A percentile compares a stretch with the other conserved stretches of the same genome.
Conservation (phyloP, 2,329 filamentous ascomycete species). For the Penicillium sp. region DNA sequence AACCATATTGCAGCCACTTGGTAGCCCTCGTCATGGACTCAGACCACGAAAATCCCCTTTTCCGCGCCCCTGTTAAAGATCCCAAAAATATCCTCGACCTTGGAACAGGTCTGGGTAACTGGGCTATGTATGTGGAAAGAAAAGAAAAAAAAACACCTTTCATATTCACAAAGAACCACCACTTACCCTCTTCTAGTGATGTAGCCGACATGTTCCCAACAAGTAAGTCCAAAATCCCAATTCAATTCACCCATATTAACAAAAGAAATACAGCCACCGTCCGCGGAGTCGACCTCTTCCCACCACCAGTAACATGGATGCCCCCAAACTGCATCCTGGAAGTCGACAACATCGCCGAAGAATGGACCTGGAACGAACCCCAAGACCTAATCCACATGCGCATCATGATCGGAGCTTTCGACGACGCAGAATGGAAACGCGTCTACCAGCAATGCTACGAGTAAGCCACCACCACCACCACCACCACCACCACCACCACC, state of each 20-base stretch:
- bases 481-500: no score
- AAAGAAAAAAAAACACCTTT: neutral
- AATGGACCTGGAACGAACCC: constrained; percentile 25
- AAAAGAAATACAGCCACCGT: constrained; percentile 12
- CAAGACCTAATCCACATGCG: constrained; percentile 31
- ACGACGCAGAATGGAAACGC: constrained; percentile 15
- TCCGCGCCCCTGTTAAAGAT: constrained; percentile 12
- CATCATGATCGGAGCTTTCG: constrained; percentile 19
- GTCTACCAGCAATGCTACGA: constrained; percentile 24
- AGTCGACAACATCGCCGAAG: constrained; percentile 26
- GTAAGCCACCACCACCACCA: constrained; percentile 9
- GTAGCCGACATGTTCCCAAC: constrained; percentile 24
- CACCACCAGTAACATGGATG: constrained; percentile 26
- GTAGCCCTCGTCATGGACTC: constrained; percentile 17
- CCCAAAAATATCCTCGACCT: constrained; percentile 10
- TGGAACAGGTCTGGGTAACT: constrained; percentile 7
- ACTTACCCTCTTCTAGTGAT: constrained; percentile 12
- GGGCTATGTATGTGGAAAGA: constrained; percentile 9
- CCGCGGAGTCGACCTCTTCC: constrained; percentile 28
- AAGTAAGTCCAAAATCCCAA: neutral
- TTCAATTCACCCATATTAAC: neutral
- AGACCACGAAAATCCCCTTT: constrained; percentile 14
- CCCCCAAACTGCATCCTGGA: constrained; percentile 32
- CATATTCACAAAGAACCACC: neutral
- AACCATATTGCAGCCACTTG: constrained; percentile 11